These are phyloP conservation scores for Magnaporthales sp. DNA, from an alignment of 2,329 filamentous ascomycete species.

Conservation along the genomic window DNA sequence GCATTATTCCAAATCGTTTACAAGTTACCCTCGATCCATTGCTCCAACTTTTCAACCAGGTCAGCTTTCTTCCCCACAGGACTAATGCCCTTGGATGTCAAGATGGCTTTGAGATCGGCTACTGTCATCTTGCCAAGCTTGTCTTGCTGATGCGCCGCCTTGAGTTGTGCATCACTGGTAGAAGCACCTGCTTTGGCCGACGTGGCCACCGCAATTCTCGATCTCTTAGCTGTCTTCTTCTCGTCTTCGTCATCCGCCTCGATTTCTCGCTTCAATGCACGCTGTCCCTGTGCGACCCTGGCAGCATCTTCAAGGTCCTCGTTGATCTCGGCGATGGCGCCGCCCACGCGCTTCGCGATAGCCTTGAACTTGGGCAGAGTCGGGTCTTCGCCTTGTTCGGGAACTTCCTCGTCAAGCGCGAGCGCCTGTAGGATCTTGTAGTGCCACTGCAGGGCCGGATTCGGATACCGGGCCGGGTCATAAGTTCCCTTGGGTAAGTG, in stretches of 20 bases:
- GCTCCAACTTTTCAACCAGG: slow-evolving; percentile 44
- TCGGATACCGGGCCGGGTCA: slow-evolving; percentile 81
- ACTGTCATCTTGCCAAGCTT: slow-evolving; percentile 46
- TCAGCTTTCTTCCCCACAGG: slow-evolving; percentile 44
- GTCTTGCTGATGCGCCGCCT: slow-evolving; percentile 32
- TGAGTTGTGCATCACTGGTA: slow-evolving; percentile 38
- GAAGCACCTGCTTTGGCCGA: slow-evolving; percentile 12
- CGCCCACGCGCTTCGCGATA: slow-evolving; percentile 81
- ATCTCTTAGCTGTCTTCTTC: slow-evolving; percentile 36
- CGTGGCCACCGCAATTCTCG: slow-evolving; percentile 17
- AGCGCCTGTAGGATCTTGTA: slow-evolving; percentile 89
- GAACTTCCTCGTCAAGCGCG: slow-evolving; percentile 84
- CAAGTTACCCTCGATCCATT: slow-evolving; percentile 43
- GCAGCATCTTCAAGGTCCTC: slow-evolving; percentile 53
- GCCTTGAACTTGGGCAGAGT: slow-evolving; percentile 79
- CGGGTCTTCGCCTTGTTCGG: slow-evolving; percentile 63
- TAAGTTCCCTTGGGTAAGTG: slow-evolving; percentile 82
- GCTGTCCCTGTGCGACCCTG: slow-evolving; percentile 23
- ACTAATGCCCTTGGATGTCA: slow-evolving; percentile 37
- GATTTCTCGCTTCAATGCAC: slow-evolving; percentile 42
- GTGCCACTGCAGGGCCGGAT: slow-evolving; percentile 92
- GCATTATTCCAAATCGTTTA: slow-evolving; percentile 5
- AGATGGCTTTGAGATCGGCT: slow-evolving; percentile 39
- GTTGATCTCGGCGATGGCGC: slow-evolving; percentile 71
- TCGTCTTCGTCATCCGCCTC: slow-evolving; percentile 32